Evolutionary conservation across 169 alveolate species (phyloP).

Genomic region (Amoebophrya sp.): DNA sequence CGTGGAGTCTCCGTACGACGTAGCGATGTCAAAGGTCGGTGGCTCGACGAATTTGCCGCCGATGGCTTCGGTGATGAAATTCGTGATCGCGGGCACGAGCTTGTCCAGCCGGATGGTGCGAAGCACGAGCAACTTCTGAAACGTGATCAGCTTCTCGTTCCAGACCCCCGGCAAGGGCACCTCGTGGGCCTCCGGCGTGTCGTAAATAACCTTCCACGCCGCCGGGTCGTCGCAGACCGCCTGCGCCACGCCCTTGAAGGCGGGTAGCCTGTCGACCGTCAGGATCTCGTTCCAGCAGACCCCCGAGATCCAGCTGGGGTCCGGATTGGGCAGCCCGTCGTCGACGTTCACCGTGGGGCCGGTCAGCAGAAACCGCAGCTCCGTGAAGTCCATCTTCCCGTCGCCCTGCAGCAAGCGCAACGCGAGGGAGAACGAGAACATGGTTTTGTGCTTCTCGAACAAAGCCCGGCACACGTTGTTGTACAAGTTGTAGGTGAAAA

Average conservation of each 20-base stretch:
- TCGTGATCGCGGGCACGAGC: constrained; percentile 66
- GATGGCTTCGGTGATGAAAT: constrained; percentile 71
- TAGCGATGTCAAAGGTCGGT: constrained; percentile 76
- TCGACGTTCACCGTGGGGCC: constrained; percentile 83
- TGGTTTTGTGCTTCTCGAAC: constrained; percentile 76
- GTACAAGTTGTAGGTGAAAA: constrained; percentile 65
- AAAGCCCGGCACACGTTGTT: constrained; percentile 84
- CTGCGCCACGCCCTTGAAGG: constrained; percentile 70
- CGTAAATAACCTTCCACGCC: constrained; percentile 65
- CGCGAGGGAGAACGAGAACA: constrained; percentile 74
- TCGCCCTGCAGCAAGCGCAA: constrained; percentile 70
- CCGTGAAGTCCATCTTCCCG: constrained; percentile 66
- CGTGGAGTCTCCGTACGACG: constrained; percentile 74
- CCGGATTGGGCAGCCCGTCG: constrained; percentile 62
- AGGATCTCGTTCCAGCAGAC: constrained; percentile 79
- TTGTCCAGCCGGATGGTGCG: constrained; percentile 79
- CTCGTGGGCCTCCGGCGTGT: constrained; percentile 73
- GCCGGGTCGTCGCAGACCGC: constrained; percentile 60
- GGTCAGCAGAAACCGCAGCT: constrained; percentile 83
- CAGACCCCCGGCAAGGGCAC: constrained; percentile 81
- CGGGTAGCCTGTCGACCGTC: constrained; percentile 63
- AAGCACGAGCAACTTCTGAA: constrained; percentile 74
- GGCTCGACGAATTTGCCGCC: constrained; percentile 81
- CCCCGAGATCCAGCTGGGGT: constrained; percentile 77
- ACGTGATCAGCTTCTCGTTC: constrained; percentile 61